Evolutionary conservation across 306 rosid species (phyloP).

Genomic region (Rosa rugosa): DNA sequence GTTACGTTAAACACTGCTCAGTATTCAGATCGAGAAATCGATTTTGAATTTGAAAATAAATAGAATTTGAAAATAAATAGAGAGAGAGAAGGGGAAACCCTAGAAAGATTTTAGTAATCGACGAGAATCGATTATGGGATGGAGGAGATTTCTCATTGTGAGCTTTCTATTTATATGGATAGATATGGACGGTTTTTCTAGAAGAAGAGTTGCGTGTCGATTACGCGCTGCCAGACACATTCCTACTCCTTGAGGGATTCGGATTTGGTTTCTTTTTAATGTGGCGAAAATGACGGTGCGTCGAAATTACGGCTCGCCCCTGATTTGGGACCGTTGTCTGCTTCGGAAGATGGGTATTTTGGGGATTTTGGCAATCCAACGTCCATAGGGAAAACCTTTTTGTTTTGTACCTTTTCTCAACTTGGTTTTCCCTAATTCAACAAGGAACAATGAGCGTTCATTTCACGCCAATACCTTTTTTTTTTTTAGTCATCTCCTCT

Average conservation of each 20-base stretch:
- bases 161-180: neutral
- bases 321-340: neutral
- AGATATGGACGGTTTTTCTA: neutral
- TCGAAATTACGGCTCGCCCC: neutral
- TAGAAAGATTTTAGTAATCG: no score
- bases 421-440: neutral
- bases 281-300: no score
- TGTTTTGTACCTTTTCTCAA: neutral
- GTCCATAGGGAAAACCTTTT: neutral
- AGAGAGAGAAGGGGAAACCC: neutral
- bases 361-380: neutral
- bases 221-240: neutral
- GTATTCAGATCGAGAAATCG: no score
- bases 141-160: neutral
- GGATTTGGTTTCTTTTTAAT: neutral
- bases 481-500: no score
- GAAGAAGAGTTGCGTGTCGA: neutral
- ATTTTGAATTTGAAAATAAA: neutral
- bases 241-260: constrained; percentile 1
- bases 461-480: accelerated
- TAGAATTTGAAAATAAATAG: neutral
- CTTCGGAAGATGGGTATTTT: neutral
- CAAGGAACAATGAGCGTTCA: neutral
- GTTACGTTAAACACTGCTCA: no score
- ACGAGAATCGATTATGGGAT: no score